Conservation (phyloP, 2,329 filamentous ascomycete species). For the Fusarium dlaminii region DNA sequence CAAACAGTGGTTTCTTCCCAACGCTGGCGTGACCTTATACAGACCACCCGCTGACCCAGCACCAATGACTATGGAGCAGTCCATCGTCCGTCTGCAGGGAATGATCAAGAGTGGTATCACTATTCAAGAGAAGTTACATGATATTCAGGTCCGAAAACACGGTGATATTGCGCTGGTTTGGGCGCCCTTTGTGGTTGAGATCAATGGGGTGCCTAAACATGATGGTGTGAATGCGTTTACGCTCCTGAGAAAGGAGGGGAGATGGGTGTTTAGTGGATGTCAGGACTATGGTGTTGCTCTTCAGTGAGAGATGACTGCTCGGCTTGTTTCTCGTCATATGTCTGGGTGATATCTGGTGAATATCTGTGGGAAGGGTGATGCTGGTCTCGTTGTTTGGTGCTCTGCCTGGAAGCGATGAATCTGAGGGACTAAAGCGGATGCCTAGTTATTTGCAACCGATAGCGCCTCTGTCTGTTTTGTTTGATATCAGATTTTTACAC, state of each 20-base stretch:
- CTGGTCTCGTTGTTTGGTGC: background rate
- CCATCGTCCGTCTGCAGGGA: conserved; percentile 1
- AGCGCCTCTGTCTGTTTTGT: background rate
- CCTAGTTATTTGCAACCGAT: background rate
- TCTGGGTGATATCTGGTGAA: background rate
- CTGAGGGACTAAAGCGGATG: too few species aligned
- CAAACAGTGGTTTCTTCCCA: conserved; percentile 12
- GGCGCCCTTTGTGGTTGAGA: conserved; percentile 23
- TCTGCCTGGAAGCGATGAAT: background rate
- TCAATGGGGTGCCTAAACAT: background rate
- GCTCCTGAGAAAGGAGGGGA: background rate
- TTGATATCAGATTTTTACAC: rapidly evolving
- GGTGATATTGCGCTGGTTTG: conserved; percentile 14
- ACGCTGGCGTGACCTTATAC: background rate
- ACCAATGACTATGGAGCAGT: conserved; percentile 22
- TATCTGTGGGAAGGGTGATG: too few species aligned
- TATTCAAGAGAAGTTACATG: conserved; percentile 6
- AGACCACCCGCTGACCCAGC: background rate
- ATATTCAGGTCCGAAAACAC: background rate
- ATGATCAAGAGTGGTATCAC: conserved; percentile 3
- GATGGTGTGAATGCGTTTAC: conserved; percentile 5
- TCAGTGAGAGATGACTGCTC: background rate
- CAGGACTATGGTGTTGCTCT: conserved; percentile 3
- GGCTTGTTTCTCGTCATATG: background rate
- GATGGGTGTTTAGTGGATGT: conserved; percentile 12